Base-by-base conservation (phyloP, 345 rosid genomes). In the Laguncularia racemosa region DNA sequence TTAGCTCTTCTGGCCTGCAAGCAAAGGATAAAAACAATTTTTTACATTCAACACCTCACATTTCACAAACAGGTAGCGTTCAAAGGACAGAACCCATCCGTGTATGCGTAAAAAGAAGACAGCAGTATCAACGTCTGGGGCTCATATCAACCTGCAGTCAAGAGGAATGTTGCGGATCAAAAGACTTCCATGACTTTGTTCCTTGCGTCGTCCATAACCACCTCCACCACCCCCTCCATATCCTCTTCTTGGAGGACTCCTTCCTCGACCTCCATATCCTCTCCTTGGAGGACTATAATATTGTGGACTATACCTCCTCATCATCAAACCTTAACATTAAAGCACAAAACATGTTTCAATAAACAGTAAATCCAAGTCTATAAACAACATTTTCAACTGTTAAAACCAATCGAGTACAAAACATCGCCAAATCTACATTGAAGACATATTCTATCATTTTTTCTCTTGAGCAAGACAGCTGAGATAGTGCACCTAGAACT, bases 81-180 rank as follows among this genome's bases (percentile, higher is more conserved):
- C 44, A 17, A 19, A 26, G 38, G 23, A 45, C 48, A 21, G 49
- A n/a, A 21, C n/a, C 47, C n/a, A n/a, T 38, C 15, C 14, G 12
- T 54, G 43, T 26, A 53, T 53, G 18, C 0, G 43, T 16, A 12
- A 23, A 14, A 51, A 10, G 20, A 6, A 14, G 16, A 48, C 26
- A 59, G 44, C 23, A 57, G 33, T 9, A 48, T 46, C 6, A 47
- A 49, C 14, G 16, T 48, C 21, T 19, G 4, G 44, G 38, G 38
- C 44, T 14, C 44, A 15, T 40, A 51, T 23, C 62, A 21, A 93
- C 97, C 99, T 79, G 86, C 96, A 89, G 77, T 89, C 96, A 18
- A 85, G 78, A 61, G 99, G 95, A 68, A 93, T 84, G 65, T 93
- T 93, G 20, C 99, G 84, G 69, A 93, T 95, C 78, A 92, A 67